Evolutionary conservation across 1,139 yeast species (phyloP), one percentile per base, ranked within the genome.

Genomic region (Lodderomyces elongisporus): DNA sequence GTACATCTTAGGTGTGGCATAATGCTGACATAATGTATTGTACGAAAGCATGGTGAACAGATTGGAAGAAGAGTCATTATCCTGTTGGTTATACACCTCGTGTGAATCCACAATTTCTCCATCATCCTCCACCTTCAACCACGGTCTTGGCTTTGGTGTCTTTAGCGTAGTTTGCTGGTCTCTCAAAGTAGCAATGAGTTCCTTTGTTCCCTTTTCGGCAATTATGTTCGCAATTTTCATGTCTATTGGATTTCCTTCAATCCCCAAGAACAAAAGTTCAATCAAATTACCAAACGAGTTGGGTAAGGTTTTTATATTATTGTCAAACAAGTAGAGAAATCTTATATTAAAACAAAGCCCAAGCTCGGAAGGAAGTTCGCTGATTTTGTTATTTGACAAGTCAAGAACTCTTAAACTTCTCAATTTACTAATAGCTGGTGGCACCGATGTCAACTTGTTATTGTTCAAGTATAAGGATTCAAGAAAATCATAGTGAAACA

Each of bases 11-110:
- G 93, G 74, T 7, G 96, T 88, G 3, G 97, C 97, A 63, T 89
- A 89, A 56, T 84, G 94, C 54, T 91, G 97, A 59, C 98, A 91
- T 52, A 91, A 69, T 3, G 95, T 85, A 57, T 91, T 91, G 66
- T 88, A 91, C 31, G 89, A 79, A 71, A 87, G 70, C 35, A 89
- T 66, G 0, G 96, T 84, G 55, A 91, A 88, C 12, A 70, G 28
- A 39, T 61, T 66, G 17, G 25, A 17, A 12, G 12, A 9, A 16
- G 13, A n/a, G 9, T 42, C 40, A 16, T 41, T 39, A 4, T 17
- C 22, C 24, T 51, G 55, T 36, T 53, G 60, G 9, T 54, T 56
- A 40, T 60, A 62, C 10, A 59, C 57, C 28, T 54, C 65, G 31
- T 56, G 50, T 5, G 53, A 33, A 37, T 70, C 69, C 36, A 69